A percentile compares a stretch with the other conserved stretches of the same genome.
Evolutionary conservation across 2,329 filamentous ascomycete species (phyloP).

Genomic region (Aspergillus sp.): DNA sequence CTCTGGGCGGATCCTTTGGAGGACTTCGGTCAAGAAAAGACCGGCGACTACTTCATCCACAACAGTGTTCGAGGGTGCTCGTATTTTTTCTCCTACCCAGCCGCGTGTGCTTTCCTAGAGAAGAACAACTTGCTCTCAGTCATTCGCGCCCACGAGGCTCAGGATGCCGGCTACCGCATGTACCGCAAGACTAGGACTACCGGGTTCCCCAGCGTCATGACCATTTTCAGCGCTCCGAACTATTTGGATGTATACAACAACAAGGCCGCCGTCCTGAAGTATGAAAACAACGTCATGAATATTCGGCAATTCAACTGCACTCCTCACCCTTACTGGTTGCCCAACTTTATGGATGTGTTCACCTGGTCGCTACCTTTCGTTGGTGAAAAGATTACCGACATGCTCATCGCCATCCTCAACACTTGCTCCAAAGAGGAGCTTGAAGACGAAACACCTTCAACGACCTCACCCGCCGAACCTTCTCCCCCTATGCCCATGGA

Average conservation of each 20-base stretch:
- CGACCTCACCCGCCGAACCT: conserved; percentile 67
- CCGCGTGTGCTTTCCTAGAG: conserved; percentile 94
- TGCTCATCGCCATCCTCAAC: conserved; percentile 97
- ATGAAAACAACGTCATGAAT: conserved; percentile 99
- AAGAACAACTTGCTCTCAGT: conserved; percentile 98
- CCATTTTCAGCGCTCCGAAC: conserved; percentile 98
- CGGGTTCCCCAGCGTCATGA: conserved; percentile 99
- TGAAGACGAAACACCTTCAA: conserved; percentile 78
- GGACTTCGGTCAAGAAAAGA: conserved; percentile 98
- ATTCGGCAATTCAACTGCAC: conserved; percentile 99
- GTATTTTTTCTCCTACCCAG: conserved; percentile 98
- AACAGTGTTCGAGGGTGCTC: conserved; percentile 98
- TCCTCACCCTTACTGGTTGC: conserved; percentile 97
- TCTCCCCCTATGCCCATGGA: conserved; percentile 74
- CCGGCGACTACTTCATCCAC: conserved; percentile 94
- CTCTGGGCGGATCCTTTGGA: conserved; percentile 98
- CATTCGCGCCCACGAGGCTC: conserved; percentile 95
- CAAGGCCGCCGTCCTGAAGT: conserved; percentile 97
- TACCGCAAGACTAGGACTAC: conserved; percentile 98
- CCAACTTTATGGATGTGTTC: conserved; percentile 99
- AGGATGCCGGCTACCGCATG: conserved; percentile 98
- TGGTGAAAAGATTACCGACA: conserved; percentile 98
- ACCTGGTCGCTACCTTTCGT: conserved; percentile 99
- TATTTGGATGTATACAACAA: conserved; percentile 99
- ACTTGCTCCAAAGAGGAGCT: conserved; percentile 99